A percentile compares a stretch with the other conserved stretches of the same genome.
Conservation (phyloP, 192 early-diverging fungal species). For the Spinellus fusiger region DNA sequence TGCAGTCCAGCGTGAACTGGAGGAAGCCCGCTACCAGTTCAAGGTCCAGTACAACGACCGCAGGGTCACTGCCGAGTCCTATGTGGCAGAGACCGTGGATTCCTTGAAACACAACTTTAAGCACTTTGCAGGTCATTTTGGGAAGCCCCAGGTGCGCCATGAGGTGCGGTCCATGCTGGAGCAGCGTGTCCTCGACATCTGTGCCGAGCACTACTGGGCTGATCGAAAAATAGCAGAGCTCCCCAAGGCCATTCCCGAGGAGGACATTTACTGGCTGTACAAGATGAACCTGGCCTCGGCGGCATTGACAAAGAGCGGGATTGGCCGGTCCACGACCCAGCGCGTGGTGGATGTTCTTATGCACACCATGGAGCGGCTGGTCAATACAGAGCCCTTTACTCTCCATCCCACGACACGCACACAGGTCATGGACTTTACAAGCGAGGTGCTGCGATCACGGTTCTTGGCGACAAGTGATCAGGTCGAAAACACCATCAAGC, state of each 20-base stretch:
- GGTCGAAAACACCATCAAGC: constrained; percentile 99
- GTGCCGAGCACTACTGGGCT: constrained; percentile 87
- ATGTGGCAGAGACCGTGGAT: constrained; percentile 92
- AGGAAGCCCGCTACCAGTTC: constrained; percentile 93
- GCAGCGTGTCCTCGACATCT: constrained; percentile 82
- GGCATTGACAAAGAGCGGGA: constrained; percentile 86
- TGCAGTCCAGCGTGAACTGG: constrained; percentile 85
- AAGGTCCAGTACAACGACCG: constrained; percentile 99
- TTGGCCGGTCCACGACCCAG: constrained; percentile 87
- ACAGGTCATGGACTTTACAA: constrained; percentile 74
- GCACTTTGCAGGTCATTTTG: constrained; percentile 84
- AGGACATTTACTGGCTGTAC: constrained; percentile 76
- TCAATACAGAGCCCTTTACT: constrained; percentile 76
- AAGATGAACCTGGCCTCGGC: constrained; percentile 79
- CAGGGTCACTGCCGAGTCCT: constrained; percentile 88
- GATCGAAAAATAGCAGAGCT: constrained; percentile 67
- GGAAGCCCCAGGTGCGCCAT: constrained; percentile 85
- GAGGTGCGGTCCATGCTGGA: constrained; percentile 89
- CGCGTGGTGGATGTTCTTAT: constrained; percentile 85
- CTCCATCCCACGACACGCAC: constrained; percentile 75
- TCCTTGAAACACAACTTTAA: constrained; percentile 90
- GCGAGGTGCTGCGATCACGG: constrained; percentile 78
- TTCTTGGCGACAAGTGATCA: constrained; percentile 89
- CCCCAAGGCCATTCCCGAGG: constrained; percentile 49
- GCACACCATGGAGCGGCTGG: constrained; percentile 71